Conservation (phyloP, 768 basidiomycete genomes). For the Gymnopilus dilepis region DNA sequence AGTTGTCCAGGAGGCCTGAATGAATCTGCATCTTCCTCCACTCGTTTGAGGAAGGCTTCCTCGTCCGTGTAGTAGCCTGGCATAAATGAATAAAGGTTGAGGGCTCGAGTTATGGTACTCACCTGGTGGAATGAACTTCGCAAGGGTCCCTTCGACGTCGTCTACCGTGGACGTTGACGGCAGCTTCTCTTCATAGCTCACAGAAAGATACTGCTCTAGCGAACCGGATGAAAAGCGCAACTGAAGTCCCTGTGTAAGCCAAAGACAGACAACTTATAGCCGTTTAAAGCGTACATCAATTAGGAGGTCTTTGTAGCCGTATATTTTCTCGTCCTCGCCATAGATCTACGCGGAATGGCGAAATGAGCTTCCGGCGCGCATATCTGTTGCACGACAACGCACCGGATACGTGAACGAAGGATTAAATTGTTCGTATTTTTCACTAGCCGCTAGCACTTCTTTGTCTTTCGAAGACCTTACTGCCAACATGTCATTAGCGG, state of each 20-base stretch:
- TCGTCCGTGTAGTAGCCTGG: constrained; percentile 76
- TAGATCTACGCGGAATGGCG: constrained; percentile 64
- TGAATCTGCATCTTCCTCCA: constrained; percentile 75
- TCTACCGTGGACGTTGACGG: constrained; percentile 73
- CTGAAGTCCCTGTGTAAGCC: constrained; percentile 42
- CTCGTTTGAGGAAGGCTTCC: constrained; percentile 65
- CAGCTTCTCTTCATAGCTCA: constrained; percentile 73
- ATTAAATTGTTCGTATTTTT: constrained; percentile 71
- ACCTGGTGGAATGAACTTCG: constrained; percentile 81
- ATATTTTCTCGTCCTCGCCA: constrained; percentile 95
- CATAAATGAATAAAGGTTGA: not conserved
- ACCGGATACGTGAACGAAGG: constrained; percentile 96
- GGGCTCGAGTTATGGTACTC: constrained; percentile 19
- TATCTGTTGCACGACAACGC: constrained; percentile 26
- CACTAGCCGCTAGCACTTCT: constrained; percentile 56
- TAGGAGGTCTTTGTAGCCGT: constrained; percentile 85
- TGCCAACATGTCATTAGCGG: constrained; percentile 31
- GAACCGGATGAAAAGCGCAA: constrained; percentile 89
- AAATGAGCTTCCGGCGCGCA: not conserved
- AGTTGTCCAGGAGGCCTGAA: constrained; percentile 82
- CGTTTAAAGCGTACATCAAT: constrained; percentile 68
- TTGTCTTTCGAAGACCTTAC: constrained; percentile 77
- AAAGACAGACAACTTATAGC: not conserved
- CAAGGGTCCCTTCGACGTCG: constrained; percentile 81
- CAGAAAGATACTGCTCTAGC: constrained; percentile 72